Conservation (phyloP, 2,329 filamentous ascomycete species). For the Stachybotrys elegans region DNA sequence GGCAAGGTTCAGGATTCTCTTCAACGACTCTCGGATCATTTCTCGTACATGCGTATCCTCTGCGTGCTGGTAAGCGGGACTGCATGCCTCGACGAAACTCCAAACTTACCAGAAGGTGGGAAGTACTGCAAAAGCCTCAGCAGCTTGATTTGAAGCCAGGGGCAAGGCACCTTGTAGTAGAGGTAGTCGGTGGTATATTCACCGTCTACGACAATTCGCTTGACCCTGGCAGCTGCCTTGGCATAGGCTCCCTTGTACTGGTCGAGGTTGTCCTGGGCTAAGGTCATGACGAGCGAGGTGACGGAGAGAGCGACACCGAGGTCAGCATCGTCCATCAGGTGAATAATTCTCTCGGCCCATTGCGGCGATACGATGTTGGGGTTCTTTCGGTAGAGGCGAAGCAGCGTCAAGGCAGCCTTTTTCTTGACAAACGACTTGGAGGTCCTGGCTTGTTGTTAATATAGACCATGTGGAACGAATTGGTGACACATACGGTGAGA, state of each 20-base stretch:
- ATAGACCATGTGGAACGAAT: too few species aligned
- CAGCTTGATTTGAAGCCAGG: slow-evolving; percentile 96
- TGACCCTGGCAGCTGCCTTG: slow-evolving; percentile 85
- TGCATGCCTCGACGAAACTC: background rate
- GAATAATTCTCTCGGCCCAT: slow-evolving; percentile 97
- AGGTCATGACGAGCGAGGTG: slow-evolving; percentile 88
- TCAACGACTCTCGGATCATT: slow-evolving; percentile 85
- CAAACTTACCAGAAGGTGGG: slow-evolving; percentile 71
- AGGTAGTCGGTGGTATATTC: slow-evolving; percentile 89
- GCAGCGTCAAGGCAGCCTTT: slow-evolving; percentile 89
- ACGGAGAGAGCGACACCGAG: slow-evolving; percentile 93
- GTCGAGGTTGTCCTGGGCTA: slow-evolving; percentile 91
- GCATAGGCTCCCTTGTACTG: slow-evolving; percentile 92
- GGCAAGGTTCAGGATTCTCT: slow-evolving; percentile 85
- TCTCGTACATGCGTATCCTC: slow-evolving; percentile 90
- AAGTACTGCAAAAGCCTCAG: slow-evolving; percentile 92
- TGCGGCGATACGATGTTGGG: slow-evolving; percentile 91
- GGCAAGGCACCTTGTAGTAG: slow-evolving; percentile 99
- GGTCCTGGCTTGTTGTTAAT: too few species aligned
- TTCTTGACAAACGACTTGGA: slow-evolving; percentile 99
- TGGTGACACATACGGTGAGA: slow-evolving; percentile 72
- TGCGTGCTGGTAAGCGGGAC: slow-evolving; percentile 27
- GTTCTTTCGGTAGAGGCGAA: slow-evolving; percentile 91
- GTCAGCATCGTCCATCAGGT: slow-evolving; percentile 95
- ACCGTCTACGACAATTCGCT: slow-evolving; percentile 83